Evolutionary conservation across 2,329 filamentous ascomycete species (phyloP).

Genomic region (Paraconiothyrium sp.): DNA sequence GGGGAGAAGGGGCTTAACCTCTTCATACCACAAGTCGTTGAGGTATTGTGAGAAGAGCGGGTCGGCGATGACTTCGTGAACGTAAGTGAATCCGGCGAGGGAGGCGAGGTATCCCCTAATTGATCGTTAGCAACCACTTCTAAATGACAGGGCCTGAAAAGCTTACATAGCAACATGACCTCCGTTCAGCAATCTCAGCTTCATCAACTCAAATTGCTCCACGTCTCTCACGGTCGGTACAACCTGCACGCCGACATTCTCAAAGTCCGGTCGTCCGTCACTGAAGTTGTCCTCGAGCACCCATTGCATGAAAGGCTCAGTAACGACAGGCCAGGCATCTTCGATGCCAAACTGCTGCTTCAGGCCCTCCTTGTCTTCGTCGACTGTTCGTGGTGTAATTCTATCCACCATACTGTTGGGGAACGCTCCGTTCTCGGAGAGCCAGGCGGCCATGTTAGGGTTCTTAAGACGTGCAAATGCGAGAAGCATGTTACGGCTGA

Average conservation of each 20-base stretch:
- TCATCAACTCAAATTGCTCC: slow-evolving; percentile 41
- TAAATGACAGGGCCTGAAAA: too few species aligned
- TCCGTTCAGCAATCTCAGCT: slow-evolving; percentile 40
- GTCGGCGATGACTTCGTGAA: slow-evolving; percentile 39
- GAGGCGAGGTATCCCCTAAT: slow-evolving; percentile 33
- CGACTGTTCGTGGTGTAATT: slow-evolving; percentile 39
- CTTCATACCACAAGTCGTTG: slow-evolving; percentile 42
- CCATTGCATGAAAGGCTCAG: slow-evolving; percentile 42
- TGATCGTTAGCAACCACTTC: not conserved
- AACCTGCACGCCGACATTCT: slow-evolving; percentile 42
- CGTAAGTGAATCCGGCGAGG: slow-evolving; percentile 38
- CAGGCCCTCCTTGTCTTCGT: slow-evolving; percentile 32
- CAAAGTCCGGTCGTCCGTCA: slow-evolving; percentile 39
- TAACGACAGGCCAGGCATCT: slow-evolving; percentile 41
- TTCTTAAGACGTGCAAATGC: slow-evolving; percentile 35
- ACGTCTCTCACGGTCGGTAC: slow-evolving; percentile 38
- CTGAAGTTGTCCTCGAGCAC: slow-evolving; percentile 42
- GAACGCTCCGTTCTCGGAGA: slow-evolving; percentile 40
- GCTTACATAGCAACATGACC: slow-evolving; percentile 36
- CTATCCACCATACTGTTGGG: slow-evolving; percentile 44
- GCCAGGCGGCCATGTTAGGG: slow-evolving; percentile 37
- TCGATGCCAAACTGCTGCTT: slow-evolving; percentile 36
- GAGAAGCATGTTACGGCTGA: slow-evolving; percentile 39
- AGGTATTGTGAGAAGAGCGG: slow-evolving; percentile 37
- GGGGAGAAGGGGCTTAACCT: slow-evolving; percentile 40